Conservation (phyloP, 106 monocot species). For the Amphibolis antarctica region DNA sequence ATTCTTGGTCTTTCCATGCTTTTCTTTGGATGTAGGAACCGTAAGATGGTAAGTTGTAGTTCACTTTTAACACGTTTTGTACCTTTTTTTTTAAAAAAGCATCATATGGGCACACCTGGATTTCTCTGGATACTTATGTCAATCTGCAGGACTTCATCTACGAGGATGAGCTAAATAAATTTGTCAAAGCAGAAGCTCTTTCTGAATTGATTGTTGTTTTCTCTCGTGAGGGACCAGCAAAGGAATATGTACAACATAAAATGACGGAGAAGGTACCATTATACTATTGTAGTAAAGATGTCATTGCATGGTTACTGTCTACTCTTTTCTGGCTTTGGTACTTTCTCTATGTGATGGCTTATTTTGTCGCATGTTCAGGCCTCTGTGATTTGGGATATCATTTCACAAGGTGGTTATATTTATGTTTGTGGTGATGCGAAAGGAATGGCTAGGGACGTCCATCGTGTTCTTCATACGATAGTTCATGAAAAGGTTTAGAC, state of each 20-base stretch:
- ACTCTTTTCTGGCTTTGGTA: not conserved
- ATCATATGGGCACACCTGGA: not conserved
- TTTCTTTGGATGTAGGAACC: slow-evolving; percentile 62
- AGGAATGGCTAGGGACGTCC: slow-evolving; percentile 93
- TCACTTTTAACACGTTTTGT: too few species aligned
- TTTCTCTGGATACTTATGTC: not conserved
- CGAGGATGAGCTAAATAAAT: slow-evolving; percentile 70
- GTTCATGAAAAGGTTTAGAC: slow-evolving; percentile 56
- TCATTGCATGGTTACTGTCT: not conserved
- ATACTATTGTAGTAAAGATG: not conserved
- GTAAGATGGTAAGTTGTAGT: slow-evolving; percentile 32
- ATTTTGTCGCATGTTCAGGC: slow-evolving; percentile 34
- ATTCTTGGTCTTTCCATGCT: slow-evolving; percentile 41
- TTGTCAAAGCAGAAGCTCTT: slow-evolving; percentile 51
- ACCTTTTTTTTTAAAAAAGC: too few species aligned
- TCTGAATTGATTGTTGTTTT: slow-evolving; percentile 78
- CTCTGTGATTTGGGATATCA: slow-evolving; percentile 55
- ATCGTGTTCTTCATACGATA: slow-evolving; percentile 67
- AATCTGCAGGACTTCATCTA: slow-evolving; percentile 68
- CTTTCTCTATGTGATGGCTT: not conserved
- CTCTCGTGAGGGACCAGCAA: slow-evolving; percentile 65
- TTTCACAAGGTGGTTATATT: slow-evolving; percentile 56
- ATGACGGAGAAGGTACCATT: slow-evolving; percentile 48
- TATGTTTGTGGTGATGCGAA: slow-evolving; percentile 96
- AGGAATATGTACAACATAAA: slow-evolving; percentile 92